Base-by-base conservation (phyloP, 2,329 filamentous ascomycete species). In the Alternaria sp. region DNA sequence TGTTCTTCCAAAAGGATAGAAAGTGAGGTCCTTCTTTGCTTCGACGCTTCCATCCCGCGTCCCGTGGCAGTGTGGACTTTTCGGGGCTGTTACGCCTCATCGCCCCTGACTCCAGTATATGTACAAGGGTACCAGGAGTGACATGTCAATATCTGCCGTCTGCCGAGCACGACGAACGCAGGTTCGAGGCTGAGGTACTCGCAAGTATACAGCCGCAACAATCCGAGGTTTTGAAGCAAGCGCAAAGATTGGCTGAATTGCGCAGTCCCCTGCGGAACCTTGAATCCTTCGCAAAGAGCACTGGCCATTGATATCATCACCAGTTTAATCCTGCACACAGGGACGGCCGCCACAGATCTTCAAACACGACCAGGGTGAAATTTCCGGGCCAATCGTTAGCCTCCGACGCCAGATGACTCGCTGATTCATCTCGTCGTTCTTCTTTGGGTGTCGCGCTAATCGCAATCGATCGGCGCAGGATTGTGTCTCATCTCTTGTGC, bases 311-410 rank as follows among this genome's bases (percentile, higher is more conserved):
- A 28, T 55, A 53, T 37, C 49, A 37, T 41, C 28, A 12, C 33
- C 49, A 28, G 15, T n/a, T 23, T 25, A n/a, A 25, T 37, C 21
- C 49, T 37, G 30, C 37, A 41, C 28, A 53, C 28, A 53, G 21
- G 14, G 20, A n/a, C 12, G 8, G 4, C 28, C 49, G 49, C 49
- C 28, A 33, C 28, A 18, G 28, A 37, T 53, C 14, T 33, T 25
- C 30, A 37, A 15, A n/a, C 49, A 53, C 14, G 25, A n/a, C 15
- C 12, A 15, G 46, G 47, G 10, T 5, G 15, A 25, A 58, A 26
- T 33, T 28, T 46, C 54, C 59, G 59, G 15, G 21, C 59, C 46
- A 61, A 61, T 61, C 6, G n/a, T 15, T 33, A 25, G 23, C 20
- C 11, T 28, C 21, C 20, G 37, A 57, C 25, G 37, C 25, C n/a